Conservation (phyloP, 768 basidiomycete species). For the Pleurotus tuber-regium region DNA sequence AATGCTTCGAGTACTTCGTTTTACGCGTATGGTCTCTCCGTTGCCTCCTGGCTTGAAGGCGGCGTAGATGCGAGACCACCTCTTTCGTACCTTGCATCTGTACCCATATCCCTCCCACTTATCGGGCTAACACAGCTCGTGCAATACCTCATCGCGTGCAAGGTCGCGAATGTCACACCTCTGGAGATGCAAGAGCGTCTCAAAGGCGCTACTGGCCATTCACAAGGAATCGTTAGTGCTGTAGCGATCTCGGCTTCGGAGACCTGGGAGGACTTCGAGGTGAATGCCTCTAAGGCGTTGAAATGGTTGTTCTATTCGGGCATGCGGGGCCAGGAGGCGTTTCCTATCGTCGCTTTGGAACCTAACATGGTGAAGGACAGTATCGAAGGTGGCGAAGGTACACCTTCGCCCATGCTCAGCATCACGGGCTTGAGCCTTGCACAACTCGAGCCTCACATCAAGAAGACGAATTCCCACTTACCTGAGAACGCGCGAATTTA, state of each 20-base stretch:
- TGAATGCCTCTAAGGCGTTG: conserved; percentile 80
- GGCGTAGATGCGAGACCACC: conserved; percentile 63
- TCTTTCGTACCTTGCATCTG: conserved; percentile 82
- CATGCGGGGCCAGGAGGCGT: conserved; percentile 89
- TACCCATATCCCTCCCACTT: conserved; percentile 92
- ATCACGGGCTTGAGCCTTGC: conserved; percentile 78
- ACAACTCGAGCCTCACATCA: conserved; percentile 78
- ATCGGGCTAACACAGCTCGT: conserved; percentile 95
- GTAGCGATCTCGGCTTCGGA: conserved; percentile 80
- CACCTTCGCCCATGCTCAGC: conserved; percentile 90
- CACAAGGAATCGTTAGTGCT: conserved; percentile 96
- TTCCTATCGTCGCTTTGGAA: conserved; percentile 89
- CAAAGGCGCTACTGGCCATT: conserved; percentile 92
- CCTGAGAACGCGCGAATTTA: conserved; percentile 73
- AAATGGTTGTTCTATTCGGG: conserved; percentile 94
- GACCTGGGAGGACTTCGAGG: conserved; percentile 69
- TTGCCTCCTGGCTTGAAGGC: conserved; percentile 81
- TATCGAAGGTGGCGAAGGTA: conserved; percentile 90
- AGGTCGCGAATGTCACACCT: conserved; percentile 71
- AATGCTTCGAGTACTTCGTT: conserved; percentile 43
- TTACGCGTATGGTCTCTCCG: conserved; percentile 81
- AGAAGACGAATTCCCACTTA: conserved; percentile 85
- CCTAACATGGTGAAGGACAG: conserved; percentile 85
- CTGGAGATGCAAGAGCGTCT: conserved; percentile 76
- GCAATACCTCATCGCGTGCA: conserved; percentile 85